A percentile compares a stretch with the other conserved stretches of the same genome.
Conservation (phyloP, 257 asterid species). For the Plectranthus barbatus region DNA sequence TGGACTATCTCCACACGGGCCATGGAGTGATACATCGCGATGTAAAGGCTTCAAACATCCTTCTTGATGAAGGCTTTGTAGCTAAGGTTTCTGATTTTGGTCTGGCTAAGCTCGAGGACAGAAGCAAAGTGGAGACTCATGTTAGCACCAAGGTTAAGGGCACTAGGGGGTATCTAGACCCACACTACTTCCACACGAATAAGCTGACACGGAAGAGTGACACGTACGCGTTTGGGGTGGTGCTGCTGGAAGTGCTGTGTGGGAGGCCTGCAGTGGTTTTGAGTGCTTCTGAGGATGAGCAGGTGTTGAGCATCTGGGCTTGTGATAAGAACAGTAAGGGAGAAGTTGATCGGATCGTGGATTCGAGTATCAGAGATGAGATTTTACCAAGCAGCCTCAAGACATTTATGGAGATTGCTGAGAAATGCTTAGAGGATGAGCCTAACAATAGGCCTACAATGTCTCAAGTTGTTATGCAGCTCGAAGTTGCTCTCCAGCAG, state of each 20-base stretch:
- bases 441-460: slow-evolving; percentile 52
- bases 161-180: slow-evolving; percentile 57
- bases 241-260: slow-evolving; percentile 45
- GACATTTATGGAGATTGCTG: slow-evolving; percentile 32
- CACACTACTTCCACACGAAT: slow-evolving; percentile 31
- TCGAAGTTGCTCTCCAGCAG: slow-evolving; percentile 28
- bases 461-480: slow-evolving; percentile 41
- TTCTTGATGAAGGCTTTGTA: slow-evolving; percentile 31
- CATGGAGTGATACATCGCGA: slow-evolving; percentile 46
- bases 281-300: slow-evolving; percentile 30
- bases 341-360: slow-evolving; percentile 37
- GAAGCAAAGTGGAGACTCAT: slow-evolving; percentile 25
- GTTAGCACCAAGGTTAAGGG: slow-evolving; percentile 55
- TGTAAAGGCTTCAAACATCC: slow-evolving; percentile 46
- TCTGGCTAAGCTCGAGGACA: slow-evolving; percentile 36
- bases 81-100: slow-evolving; percentile 59
- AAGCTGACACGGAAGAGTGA: slow-evolving; percentile 51
- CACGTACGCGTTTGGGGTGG: slow-evolving; percentile 60
- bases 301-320: slow-evolving; percentile 41
- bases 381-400: slow-evolving; percentile 31
- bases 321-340: slow-evolving; percentile 34
- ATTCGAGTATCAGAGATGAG: slow-evolving; percentile 25
- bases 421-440: slow-evolving; percentile 37
- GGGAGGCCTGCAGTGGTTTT: slow-evolving; percentile 47
- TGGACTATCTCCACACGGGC: slow-evolving; percentile 43